Evolutionary conservation across 495 filamentous ascomycete species (phyloP), one percentile per base, ranked within the genome.

Genomic region (Penicillium dipodomyicola): DNA sequence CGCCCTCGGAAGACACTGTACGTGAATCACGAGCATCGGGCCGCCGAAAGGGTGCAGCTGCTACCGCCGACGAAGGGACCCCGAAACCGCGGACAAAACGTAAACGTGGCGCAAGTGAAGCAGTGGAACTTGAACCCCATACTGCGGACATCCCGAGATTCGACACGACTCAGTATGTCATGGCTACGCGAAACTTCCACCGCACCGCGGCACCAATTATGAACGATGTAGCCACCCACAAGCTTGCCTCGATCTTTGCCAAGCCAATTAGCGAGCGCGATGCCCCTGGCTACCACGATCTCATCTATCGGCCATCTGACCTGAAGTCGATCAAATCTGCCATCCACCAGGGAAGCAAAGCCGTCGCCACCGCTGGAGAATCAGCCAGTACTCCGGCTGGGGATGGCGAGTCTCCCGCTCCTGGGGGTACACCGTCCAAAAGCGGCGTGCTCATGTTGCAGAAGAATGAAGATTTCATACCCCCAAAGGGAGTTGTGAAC

Each of bases 401-500:
- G 1, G 77, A 79, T 42, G 73, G 73, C 29, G 73, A 76, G 45
- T 75, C 76, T n/a, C 70, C 71, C 0, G 72, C 65, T 12, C 74
- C 74, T 3, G 65, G 57, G 4, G 64, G 68, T 17, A 73, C 71
- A 37, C 68, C 68, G 1, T 70, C 69, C 8, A 76, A 75, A 65
- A 72, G 72, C 30, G 69, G 72, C 20, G 62, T 75, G 2, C 72
- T 77, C 39, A 71, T 74, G 69, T 74, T 95, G 12, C 87, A 85
- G 2, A 84, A 87, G 49, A 86, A 77, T 4, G 81, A 85, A 46
- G 87, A 95, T 42, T 72, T 96, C 42, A 75, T 92, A 14, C 93
- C 94, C 17, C 94, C 94, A 3, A 89, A 87, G 63, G 91, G 85
- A 5, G 95, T 98, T 56, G 89, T 98, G 67, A 98, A 97, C 72